Evolutionary conservation across 1,284 basidiomycete genomes (phyloP).

Genomic region (Fomitopsis palustris): DNA sequence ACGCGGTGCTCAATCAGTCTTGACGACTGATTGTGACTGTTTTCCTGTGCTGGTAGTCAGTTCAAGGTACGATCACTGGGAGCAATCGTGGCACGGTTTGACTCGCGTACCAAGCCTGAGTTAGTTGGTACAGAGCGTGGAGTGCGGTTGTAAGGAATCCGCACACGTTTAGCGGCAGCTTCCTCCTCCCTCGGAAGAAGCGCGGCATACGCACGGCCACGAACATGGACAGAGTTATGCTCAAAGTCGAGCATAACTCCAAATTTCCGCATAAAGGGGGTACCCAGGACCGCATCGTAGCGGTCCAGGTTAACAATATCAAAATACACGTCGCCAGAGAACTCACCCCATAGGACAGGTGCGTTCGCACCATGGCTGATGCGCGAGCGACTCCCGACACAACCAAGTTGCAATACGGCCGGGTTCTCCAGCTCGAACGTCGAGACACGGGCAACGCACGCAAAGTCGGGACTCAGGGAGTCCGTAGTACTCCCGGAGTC

Average conservation of each 20-base stretch:
- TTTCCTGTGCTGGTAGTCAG: too few relatives aligned
- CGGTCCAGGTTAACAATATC: constrained; percentile 29
- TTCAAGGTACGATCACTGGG: too few relatives aligned
- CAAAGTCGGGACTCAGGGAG: constrained; percentile 20
- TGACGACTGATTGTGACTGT: too few relatives aligned
- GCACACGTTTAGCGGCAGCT: neutral
- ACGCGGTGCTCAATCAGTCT: too few relatives aligned
- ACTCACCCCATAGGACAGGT: neutral
- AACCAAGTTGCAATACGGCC: constrained; percentile 21
- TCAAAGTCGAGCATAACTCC: constrained; percentile 16
- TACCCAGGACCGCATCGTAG: constrained; percentile 29
- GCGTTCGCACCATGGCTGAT: constrained; percentile 18
- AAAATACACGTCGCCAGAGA: constrained; percentile 12
- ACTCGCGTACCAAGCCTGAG: too few relatives aligned
- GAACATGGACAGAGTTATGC: constrained; percentile 2
- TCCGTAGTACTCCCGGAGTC: constrained; percentile 23
- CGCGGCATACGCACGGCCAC: neutral
- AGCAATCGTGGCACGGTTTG: too few relatives aligned
- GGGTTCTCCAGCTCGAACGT: constrained; percentile 19
- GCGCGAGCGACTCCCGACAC: constrained; percentile 19
- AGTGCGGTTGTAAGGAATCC: too few relatives aligned
- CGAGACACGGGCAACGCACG: constrained; percentile 3
- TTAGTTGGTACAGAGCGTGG: too few relatives aligned
- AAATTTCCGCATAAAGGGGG: constrained; percentile 23
- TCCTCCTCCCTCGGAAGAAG: neutral